Evolutionary conservation across 2,329 filamentous ascomycete genomes (phyloP).

Genomic region (Cladophialophora chaetospira): DNA sequence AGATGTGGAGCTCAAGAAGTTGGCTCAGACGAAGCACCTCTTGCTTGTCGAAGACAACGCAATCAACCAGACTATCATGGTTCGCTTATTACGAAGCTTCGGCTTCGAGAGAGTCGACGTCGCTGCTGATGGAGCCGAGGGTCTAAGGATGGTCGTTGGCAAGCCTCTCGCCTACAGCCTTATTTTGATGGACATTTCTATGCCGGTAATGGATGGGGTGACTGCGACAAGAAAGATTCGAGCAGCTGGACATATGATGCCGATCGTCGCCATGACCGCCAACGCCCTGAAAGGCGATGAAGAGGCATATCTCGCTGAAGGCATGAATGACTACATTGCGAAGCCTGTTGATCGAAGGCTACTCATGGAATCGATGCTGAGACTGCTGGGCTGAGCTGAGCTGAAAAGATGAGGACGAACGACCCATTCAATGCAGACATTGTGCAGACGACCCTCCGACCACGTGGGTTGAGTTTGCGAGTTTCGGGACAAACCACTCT

Average conservation of each 20-base stretch:
- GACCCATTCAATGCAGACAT: background rate
- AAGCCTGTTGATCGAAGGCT: constrained; percentile 36
- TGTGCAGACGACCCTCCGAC: background rate
- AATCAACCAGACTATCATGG: constrained; percentile 49
- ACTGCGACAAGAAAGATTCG: constrained; percentile 38
- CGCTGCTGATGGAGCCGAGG: constrained; percentile 81
- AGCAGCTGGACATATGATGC: constrained; percentile 28
- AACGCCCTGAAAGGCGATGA: constrained; percentile 37
- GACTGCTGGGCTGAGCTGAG: constrained; percentile 25
- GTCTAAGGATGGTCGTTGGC: constrained; percentile 56
- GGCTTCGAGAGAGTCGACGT: constrained; percentile 63
- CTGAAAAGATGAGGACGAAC: background rate
- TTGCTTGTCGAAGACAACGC: constrained; percentile 48
- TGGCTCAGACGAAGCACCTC: constrained; percentile 46
- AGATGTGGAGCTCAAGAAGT: constrained; percentile 38
- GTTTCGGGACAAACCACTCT: no score
- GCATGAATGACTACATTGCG: constrained; percentile 40
- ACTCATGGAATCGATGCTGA: constrained; percentile 19
- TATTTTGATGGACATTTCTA: constrained; percentile 38
- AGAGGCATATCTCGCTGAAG: constrained; percentile 38
- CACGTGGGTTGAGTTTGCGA: no score
- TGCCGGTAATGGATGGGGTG: constrained; percentile 43
- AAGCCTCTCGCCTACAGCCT: constrained; percentile 69
- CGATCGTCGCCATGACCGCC: constrained; percentile 39
- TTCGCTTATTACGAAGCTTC: constrained; percentile 60